Evolutionary conservation across 169 alveolate genomes (phyloP).

Genomic region (Cyclospora cayetanensis): DNA sequence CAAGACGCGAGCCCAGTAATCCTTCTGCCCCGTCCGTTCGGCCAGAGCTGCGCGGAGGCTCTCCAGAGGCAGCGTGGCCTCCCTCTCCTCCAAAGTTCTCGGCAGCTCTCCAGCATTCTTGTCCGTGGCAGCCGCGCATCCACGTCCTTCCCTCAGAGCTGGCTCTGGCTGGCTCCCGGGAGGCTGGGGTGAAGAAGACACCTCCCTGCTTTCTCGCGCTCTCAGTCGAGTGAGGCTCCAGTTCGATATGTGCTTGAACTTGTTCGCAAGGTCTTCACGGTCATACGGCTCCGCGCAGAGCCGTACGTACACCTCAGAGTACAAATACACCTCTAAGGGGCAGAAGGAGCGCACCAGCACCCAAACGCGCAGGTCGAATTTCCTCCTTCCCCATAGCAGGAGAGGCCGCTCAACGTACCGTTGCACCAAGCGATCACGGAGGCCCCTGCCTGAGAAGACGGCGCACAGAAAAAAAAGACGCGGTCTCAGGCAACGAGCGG

Average conservation of each 20-base stretch:
- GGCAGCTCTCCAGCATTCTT: too few relatives aligned
- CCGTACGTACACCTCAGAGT: slow-evolving; percentile 92
- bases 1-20: background rate
- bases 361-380: slow-evolving; percentile 94
- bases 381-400: slow-evolving; percentile 90
- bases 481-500: background rate
- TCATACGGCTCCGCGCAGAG: slow-evolving; percentile 88
- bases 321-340: slow-evolving; percentile 92
- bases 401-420: slow-evolving; percentile 92
- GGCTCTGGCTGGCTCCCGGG: too few relatives aligned
- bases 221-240: slow-evolving; percentile 61
- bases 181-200: too few relatives aligned
- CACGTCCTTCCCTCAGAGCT: background rate
- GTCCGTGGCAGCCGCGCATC: background rate
- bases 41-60: background rate
- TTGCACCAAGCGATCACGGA: slow-evolving; percentile 91
- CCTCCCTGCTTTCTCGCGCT: too few relatives aligned
- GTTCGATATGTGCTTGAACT: slow-evolving; percentile 47
- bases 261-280: slow-evolving; percentile 7
- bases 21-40: background rate
- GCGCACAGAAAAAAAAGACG: background rate
- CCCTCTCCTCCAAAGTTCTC: background rate
- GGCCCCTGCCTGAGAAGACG: slow-evolving; percentile 68
- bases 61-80: background rate
- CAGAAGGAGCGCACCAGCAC: slow-evolving; percentile 89